Conservation (phyloP, 805 yeast genomes). For the Cyberlindnera xishuangbannaensis region DNA sequence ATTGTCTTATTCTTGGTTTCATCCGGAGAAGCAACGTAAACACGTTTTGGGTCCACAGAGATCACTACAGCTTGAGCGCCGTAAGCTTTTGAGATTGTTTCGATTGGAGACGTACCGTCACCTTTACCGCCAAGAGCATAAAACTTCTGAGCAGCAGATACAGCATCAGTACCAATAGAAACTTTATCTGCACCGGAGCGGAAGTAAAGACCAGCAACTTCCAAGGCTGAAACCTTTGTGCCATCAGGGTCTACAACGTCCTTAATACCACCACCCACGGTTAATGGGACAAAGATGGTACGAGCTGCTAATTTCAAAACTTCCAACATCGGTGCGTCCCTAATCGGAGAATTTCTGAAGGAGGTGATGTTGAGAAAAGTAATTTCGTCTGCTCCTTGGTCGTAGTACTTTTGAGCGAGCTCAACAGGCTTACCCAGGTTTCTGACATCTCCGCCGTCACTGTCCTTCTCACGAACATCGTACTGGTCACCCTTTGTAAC, state of each 20-base stretch:
- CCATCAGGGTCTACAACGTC: conserved; percentile 87
- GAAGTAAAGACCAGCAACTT: conserved; percentile 89
- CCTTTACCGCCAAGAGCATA: conserved; percentile 52
- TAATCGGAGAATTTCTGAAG: conserved; percentile 87
- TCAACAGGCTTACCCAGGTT: conserved; percentile 96
- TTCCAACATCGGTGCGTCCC: conserved; percentile 93
- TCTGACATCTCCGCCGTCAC: conserved; percentile 60
- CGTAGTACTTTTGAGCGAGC: conserved; percentile 82
- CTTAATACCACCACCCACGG: conserved; percentile 97
- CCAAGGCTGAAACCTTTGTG: conserved; percentile 70
- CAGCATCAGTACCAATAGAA: conserved; percentile 97
- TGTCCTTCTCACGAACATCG: conserved; percentile 80
- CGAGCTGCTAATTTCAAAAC: conserved; percentile 79
- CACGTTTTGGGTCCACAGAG: conserved; percentile 95
- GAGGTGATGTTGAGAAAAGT: conserved; percentile 94
- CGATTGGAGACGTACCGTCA: conserved; percentile 83
- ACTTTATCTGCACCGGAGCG: conserved; percentile 98
- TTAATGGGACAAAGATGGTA: conserved; percentile 91
- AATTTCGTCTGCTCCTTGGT: conserved; percentile 96
- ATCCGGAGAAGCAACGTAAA: conserved; percentile 58
- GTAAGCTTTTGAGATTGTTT: conserved; percentile 84
- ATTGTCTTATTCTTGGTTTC: conserved; percentile 60
- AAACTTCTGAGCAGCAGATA: conserved; percentile 78
- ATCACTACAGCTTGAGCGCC: conserved; percentile 98
- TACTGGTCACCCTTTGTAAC: conserved; percentile 99